Evolutionary conservation across 306 rosid species (phyloP), one percentile per base, ranked within the genome.

Genomic region (Glycine latifolia): DNA sequence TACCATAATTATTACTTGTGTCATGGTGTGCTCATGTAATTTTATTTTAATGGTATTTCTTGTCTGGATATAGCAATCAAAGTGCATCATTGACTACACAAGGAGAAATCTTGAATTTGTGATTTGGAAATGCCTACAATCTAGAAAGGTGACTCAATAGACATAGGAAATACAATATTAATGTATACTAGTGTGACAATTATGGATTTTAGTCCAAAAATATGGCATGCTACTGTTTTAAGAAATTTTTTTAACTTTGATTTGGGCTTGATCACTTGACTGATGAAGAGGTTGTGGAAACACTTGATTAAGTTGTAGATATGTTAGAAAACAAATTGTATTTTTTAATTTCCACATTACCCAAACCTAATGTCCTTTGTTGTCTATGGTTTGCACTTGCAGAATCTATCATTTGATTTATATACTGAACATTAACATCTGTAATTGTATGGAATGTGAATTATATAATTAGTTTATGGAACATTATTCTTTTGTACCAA

Each of bases 31-130:
- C 71, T 80, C 50, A 13, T 73, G 31, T 46, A 48, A 77, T 79
- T 46, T 17, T 66, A 63, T 75, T 67, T 75, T 49, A 63, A 68
- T 67, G 47, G 50, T 56, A 8, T 78, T 74, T 78, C 77, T 52
- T 84, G 55, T 60, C 74, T 81, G 35, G 8, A 49, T 87, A 83
- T 87, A 92, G 95, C 86, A 80, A 85, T 75, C 82, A 84, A 75
- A 81, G 46, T 79, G 79, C 33, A 11, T 20, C 88, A 52, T 31
- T 87, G 72, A 39, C 52, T 80, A 87, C 63, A 12, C 83, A 79
- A 46, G 86, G 85, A 41, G 88, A 0, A 20, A 20, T 20, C 26
- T 20, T 20, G 26, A 20, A 20, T 20, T 20, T 20, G 26, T 20
- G 26, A 20, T 20, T 20, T 20, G 26, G 26, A 20, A 20, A 20